These are phyloP conservation scores for Rhodomyrtus tomentosa DNA, from an alignment of 345 rosid genomes.

Conservation along the genomic window DNA sequence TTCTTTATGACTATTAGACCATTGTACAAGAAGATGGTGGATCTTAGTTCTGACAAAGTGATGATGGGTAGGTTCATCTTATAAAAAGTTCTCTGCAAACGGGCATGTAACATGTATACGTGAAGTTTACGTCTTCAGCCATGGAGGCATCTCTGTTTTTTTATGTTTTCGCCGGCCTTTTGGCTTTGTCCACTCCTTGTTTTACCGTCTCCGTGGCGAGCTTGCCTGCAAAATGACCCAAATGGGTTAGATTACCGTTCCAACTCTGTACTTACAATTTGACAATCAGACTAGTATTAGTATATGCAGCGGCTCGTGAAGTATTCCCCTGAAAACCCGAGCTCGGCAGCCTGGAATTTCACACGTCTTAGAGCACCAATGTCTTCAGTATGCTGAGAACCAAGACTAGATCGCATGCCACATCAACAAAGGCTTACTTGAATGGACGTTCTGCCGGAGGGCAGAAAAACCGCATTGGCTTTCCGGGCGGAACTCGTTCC, in stretches of 20 bases:
- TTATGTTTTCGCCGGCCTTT: neutral
- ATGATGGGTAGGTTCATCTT: neutral
- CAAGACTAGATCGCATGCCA: neutral
- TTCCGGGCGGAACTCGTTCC: neutral
- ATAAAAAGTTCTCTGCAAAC: neutral
- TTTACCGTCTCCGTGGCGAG: constrained; percentile 6
- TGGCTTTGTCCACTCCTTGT: constrained; percentile 9
- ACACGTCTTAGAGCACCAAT: neutral
- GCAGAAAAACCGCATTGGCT: neutral
- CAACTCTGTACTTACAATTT: neutral
- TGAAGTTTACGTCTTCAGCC: constrained; percentile 9
- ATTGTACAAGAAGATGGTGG: neutral
- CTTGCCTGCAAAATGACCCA: neutral
- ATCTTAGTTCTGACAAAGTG: neutral
- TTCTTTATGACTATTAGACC: neutral
- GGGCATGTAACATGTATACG: neutral
- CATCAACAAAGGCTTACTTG: constrained; percentile 1
- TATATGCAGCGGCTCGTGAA: neutral
- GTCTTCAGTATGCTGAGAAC: neutral
- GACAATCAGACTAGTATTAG: neutral
- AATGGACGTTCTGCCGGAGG: neutral
- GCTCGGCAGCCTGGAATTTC: neutral
- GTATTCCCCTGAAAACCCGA: neutral
- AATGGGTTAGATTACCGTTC: neutral
- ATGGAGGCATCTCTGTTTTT: constrained; percentile 5